phyloP scores from a whole-genome alignment of 495 filamentous ascomycete genomes.

The Saxophila tyrrhenica region DNA sequence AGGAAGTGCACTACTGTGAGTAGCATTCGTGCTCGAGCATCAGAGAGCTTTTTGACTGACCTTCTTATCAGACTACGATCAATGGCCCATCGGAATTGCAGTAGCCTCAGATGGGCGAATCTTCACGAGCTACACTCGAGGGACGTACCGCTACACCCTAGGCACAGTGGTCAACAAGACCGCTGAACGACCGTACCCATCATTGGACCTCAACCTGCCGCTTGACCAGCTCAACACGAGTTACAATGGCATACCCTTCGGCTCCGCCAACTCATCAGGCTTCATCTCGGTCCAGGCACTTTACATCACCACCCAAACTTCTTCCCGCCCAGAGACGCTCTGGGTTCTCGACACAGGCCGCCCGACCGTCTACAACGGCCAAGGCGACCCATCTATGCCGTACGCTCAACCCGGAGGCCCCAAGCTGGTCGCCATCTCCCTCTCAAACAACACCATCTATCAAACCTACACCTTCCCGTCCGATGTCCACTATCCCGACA shows the following conservation, averaged over 20 bases:
- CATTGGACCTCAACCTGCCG: constrained; percentile 26
- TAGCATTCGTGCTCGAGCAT: background rate
- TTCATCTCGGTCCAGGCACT: constrained; percentile 35
- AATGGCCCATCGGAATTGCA: constrained; percentile 35
- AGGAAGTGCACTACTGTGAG: constrained; percentile 31
- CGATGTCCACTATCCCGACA: constrained; percentile 30
- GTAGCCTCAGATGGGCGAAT: constrained; percentile 30
- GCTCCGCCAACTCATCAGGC: constrained; percentile 24
- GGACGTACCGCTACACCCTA: constrained; percentile 27
- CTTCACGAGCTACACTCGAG: constrained; percentile 33
- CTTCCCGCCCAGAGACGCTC: constrained; percentile 25
- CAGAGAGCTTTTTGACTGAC: background rate
- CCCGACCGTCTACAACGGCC: constrained; percentile 30
- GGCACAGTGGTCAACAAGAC: constrained; percentile 31
- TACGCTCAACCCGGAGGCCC: constrained; percentile 33
- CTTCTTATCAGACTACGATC: constrained; percentile 25
- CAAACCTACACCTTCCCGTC: constrained; percentile 30
- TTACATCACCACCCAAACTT: constrained; percentile 24
- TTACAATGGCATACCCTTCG: constrained; percentile 26
- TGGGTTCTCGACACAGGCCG: constrained; percentile 35
- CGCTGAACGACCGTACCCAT: constrained; percentile 30
- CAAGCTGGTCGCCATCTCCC: constrained; percentile 31
- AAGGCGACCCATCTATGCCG: constrained; percentile 27
- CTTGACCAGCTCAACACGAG: constrained; percentile 24
- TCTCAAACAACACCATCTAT: constrained; percentile 29